These are phyloP conservation scores for Pleurostoma richardsiae DNA, from an alignment of 2,329 filamentous ascomycete genomes.

Conservation along the genomic window DNA sequence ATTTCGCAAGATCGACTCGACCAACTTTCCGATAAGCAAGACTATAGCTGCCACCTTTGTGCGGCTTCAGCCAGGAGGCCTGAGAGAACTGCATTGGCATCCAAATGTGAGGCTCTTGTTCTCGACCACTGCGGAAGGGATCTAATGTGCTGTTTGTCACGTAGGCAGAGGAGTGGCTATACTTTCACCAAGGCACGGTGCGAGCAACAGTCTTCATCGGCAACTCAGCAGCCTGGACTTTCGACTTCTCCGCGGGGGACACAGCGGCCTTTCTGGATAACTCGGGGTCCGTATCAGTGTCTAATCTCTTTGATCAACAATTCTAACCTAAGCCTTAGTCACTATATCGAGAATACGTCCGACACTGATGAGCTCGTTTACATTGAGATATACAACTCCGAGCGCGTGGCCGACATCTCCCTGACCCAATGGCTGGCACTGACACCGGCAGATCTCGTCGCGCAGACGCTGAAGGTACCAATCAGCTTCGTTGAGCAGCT, in stretches of 20 bases:
- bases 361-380: slow-evolving; percentile 59
- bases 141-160: slow-evolving; percentile 47
- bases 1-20: slow-evolving; percentile 60
- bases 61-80: slow-evolving; percentile 54
- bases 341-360: slow-evolving; percentile 67
- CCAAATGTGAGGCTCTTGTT: slow-evolving; percentile 46
- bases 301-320: background rate
- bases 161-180: slow-evolving; percentile 65
- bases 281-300: slow-evolving; percentile 32
- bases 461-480: slow-evolving; percentile 53
- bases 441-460: slow-evolving; percentile 58
- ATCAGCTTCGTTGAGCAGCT: slow-evolving; percentile 49
- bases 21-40: slow-evolving; percentile 60
- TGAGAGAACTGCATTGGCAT: slow-evolving; percentile 67
- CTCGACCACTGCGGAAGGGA: slow-evolving; percentile 59
- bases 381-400: slow-evolving; percentile 66
- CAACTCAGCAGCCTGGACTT: slow-evolving; percentile 55
- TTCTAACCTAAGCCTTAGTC: slow-evolving; percentile 25
- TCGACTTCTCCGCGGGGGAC: slow-evolving; percentile 64
- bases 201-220: slow-evolving; percentile 63
- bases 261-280: slow-evolving; percentile 66
- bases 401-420: slow-evolving; percentile 61
- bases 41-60: slow-evolving; percentile 64
- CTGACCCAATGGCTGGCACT: slow-evolving; percentile 66
- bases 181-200: slow-evolving; percentile 59